Evolutionary conservation across 1,284 basidiomycete genomes (phyloP).

Genomic region (Leccinum solheimii): DNA sequence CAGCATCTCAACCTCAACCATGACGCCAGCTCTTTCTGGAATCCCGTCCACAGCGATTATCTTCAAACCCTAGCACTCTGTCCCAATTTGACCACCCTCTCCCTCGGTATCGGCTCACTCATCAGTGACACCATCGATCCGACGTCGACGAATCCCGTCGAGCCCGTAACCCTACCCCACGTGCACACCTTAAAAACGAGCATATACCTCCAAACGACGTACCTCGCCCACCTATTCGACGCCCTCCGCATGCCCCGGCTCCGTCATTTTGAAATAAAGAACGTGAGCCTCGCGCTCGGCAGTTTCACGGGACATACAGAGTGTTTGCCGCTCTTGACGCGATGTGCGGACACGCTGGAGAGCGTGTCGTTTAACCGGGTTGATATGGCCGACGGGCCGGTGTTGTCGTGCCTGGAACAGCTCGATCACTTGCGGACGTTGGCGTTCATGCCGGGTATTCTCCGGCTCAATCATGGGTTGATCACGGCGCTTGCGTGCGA

Average conservation of each 20-base stretch:
- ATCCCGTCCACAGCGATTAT: constrained; percentile 32
- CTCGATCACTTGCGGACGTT: constrained; percentile 23
- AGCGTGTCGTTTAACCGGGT: constrained; percentile 25
- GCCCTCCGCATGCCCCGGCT: constrained; percentile 29
- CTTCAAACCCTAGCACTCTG: constrained; percentile 27
- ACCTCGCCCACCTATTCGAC: constrained; percentile 29
- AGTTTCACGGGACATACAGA: constrained; percentile 29
- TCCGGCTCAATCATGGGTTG: constrained; percentile 34
- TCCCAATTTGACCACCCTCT: constrained; percentile 31
- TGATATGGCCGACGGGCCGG: constrained; percentile 23
- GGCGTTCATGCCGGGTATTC: constrained; percentile 26
- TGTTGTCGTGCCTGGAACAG: constrained; percentile 26
- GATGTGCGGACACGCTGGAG: constrained; percentile 35
- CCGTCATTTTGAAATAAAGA: constrained; percentile 27
- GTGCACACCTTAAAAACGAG: constrained; percentile 30
- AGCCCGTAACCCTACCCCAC: constrained; percentile 28
- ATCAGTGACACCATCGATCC: constrained; percentile 10
- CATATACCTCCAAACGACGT: constrained; percentile 31
- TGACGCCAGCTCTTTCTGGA: constrained; percentile 33
- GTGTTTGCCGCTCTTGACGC: constrained; percentile 27
- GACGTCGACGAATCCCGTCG: constrained; percentile 9
- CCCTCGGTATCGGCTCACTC: constrained; percentile 26
- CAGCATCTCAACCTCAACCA: constrained; percentile 31
- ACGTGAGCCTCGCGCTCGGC: constrained; percentile 31
- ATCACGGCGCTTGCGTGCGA: constrained; percentile 21